Base-by-base conservation (phyloP, 805 yeast species). In the Zygosaccharomyces bisporus region DNA sequence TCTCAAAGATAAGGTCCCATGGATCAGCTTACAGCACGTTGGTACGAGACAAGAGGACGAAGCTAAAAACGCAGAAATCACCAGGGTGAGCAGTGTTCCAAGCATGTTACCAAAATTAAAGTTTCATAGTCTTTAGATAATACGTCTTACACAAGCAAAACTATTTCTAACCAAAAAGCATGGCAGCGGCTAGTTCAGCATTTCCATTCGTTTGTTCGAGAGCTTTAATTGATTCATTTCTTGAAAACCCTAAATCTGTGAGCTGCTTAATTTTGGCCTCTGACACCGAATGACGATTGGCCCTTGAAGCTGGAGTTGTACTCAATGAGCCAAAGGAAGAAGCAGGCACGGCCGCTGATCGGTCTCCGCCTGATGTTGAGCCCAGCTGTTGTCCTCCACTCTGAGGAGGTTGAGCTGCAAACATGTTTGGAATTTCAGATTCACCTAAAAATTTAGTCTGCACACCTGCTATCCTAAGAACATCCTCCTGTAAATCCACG, bases 151-250 rank as follows among this genome's bases (percentile, higher is more conserved):
- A 5, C 29, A 43, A 38, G 10, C 7, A 21, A 13, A 10, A 35
- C 30, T 12, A 19, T 20, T 13, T 8, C 35, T 41, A 64, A 31
- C 64, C 64, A 49, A 87, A 88, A 38, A 89, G 68, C 38, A 85
- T 56, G 1, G 95, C 79, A 1, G 96, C 97, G 0, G 98, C 98
- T 49, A 81, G 52, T 42, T 91, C 97, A 0, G 84, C 77, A 57
- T 90, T 85, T 6, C 96, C 96, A 20, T 74, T 71, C 1, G 95
- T 76, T 47, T 71, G 74, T 20, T 71, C 67, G 41, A 91, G 67
- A 0, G 96, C 96, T 2, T 64, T 56, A 2, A 80, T 63, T 0
- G 83, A 93, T 51, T 85, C 81, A 2, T 65, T 60, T 52, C 80
- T 72, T 3, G 82, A 64, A 55, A 89, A 88, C 0, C 98, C 98